Evolutionary conservation across 176 grass and related monocot genomes (phyloP).

Genomic region (Sorghum bicolor): DNA sequence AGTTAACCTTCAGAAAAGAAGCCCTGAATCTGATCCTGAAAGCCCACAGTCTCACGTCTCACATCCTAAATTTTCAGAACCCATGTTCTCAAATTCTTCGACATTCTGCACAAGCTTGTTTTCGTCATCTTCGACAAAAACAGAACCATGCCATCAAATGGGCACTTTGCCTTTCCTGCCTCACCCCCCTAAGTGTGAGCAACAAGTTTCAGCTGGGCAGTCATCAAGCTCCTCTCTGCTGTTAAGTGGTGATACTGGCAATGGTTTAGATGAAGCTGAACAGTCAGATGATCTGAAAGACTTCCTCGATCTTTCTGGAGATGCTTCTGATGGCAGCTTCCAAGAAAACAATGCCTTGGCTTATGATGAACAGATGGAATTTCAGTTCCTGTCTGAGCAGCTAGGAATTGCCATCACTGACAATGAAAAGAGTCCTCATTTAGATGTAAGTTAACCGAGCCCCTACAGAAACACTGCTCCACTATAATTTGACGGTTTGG

Average conservation of each 20-base stretch:
- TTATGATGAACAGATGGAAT: slow-evolving; percentile 77
- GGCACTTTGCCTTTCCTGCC: slow-evolving; percentile 72
- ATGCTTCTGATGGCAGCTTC: slow-evolving; percentile 68
- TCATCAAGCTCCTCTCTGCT: slow-evolving; percentile 46
- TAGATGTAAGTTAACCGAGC: slow-evolving; percentile 63
- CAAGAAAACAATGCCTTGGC: slow-evolving; percentile 48
- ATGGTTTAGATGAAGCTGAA: slow-evolving; percentile 41
- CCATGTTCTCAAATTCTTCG: slow-evolving; percentile 67
- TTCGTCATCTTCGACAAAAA: slow-evolving; percentile 54
- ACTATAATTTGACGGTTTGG: background rate
- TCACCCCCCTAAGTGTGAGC: slow-evolving; percentile 68
- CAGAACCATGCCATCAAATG: slow-evolving; percentile 33
- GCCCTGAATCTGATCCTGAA: slow-evolving; percentile 46
- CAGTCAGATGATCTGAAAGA: slow-evolving; percentile 68
- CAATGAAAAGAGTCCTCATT: slow-evolving; percentile 62
- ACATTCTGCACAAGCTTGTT: slow-evolving; percentile 89
- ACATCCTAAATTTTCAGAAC: slow-evolving; percentile 56
- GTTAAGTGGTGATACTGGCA: slow-evolving; percentile 29
- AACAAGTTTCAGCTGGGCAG: slow-evolving; percentile 40
- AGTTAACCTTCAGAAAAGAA: slow-evolving; percentile 45
- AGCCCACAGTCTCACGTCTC: slow-evolving; percentile 47
- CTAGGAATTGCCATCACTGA: slow-evolving; percentile 87
- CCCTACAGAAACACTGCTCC: background rate
- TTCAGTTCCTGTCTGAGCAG: slow-evolving; percentile 91
- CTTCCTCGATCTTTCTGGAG: slow-evolving; percentile 72